Evolutionary conservation across 2,329 filamentous ascomycete genomes (phyloP).

Genomic region (Incumbomyces lentus): DNA sequence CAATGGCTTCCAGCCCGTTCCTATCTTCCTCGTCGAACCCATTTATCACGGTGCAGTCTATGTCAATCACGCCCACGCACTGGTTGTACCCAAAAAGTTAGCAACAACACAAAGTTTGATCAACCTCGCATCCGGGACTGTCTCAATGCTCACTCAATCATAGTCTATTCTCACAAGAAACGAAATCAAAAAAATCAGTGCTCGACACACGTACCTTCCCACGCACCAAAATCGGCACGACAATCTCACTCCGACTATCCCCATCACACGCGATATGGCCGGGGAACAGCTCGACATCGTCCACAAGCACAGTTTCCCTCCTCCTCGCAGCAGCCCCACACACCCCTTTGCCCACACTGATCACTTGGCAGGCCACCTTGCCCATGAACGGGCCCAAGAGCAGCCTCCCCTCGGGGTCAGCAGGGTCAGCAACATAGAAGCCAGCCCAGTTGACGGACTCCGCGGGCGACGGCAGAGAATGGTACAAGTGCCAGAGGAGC

Average conservation of each 20-base stretch:
- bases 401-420: conserved; percentile 17
- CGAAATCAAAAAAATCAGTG: too few relatives aligned
- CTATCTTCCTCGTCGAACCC: conserved; percentile 38
- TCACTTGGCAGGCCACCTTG: conserved; percentile 39
- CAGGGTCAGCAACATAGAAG: conserved; percentile 33
- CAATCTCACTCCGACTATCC: conserved; percentile 40
- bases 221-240: conserved; percentile 35
- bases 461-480: conserved; percentile 33
- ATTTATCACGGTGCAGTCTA: conserved; percentile 34
- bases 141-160: too few relatives aligned
- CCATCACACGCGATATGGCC: conserved; percentile 42
- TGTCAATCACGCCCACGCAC: conserved; percentile 40
- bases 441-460: conserved; percentile 40
- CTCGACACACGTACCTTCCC: conserved; percentile 25
- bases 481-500: conserved; percentile 39
- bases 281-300: conserved; percentile 34
- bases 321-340: conserved; percentile 35
- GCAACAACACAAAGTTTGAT: too few relatives aligned
- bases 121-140: too few relatives aligned
- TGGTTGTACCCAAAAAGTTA: conserved; percentile 13
- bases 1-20: conserved; percentile 33
- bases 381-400: conserved; percentile 40
- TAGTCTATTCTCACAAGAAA: too few relatives aligned
- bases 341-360: conserved; percentile 36
- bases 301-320: conserved; percentile 32